A percentile compares a stretch with the other conserved stretches of the same genome.
phyloP scores from a whole-genome alignment of 306 rosid species.

The Clitoria ternatea region DNA sequence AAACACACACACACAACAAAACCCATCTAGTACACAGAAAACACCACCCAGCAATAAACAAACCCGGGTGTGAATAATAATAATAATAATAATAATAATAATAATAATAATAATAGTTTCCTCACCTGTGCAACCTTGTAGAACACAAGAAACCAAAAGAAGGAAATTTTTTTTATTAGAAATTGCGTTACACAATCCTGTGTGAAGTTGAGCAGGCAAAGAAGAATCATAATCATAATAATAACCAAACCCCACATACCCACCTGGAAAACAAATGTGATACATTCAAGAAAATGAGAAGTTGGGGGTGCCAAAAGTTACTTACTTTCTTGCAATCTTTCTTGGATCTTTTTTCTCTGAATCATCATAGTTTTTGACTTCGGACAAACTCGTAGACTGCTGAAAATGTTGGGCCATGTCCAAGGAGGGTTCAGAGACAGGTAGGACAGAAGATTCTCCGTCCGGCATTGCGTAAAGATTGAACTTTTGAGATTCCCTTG shows the following conservation, averaged over 20 bases:
- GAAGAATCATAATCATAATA: too few species aligned
- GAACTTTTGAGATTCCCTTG: background rate
- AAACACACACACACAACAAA: too few species aligned
- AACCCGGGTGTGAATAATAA: background rate
- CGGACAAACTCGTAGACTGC: background rate
- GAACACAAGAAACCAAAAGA: too few species aligned
- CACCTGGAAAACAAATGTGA: background rate
- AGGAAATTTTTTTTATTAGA: too few species aligned
- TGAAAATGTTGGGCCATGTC: background rate
- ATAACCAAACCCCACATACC: background rate
- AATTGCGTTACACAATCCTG: too few species aligned
- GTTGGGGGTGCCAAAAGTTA: background rate
- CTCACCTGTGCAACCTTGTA: too few species aligned
- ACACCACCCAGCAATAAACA: background rate
- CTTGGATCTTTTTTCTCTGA: slow-evolving; percentile 58
- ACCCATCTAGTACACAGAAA: background rate
- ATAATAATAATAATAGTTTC: too few species aligned
- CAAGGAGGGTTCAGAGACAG: background rate
- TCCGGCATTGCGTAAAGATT: slow-evolving; percentile 29
- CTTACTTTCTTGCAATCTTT: slow-evolving; percentile 61
- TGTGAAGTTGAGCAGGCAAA: too few species aligned
- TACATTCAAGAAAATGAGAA: background rate
- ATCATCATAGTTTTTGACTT: slow-evolving; percentile 18
- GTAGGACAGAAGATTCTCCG: slow-evolving; percentile 25
- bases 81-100: background rate